A percentile compares a stretch with the other conserved stretches of the same genome.
phyloP scores from a whole-genome alignment of 345 rosid species.

The Melastoma malabathricum region DNA sequence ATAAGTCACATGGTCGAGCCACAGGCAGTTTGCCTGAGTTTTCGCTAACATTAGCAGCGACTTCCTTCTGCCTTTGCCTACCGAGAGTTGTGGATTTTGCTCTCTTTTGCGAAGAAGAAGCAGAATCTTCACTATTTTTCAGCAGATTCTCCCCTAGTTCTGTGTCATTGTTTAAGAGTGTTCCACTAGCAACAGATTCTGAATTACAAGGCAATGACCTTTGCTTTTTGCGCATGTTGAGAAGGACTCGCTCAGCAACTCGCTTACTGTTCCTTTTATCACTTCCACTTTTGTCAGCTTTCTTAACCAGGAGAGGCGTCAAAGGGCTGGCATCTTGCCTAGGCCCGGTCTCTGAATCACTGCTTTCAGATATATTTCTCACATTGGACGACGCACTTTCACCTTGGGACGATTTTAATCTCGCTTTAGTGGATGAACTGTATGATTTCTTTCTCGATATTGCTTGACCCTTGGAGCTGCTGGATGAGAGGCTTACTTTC shows the following conservation, averaged over 20 bases:
- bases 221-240: slow-evolving; percentile 72
- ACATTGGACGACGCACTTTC: slow-evolving; percentile 94
- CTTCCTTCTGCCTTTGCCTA: slow-evolving; percentile 49
- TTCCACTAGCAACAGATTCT: slow-evolving; percentile 62
- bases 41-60: slow-evolving; percentile 16
- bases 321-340: slow-evolving; percentile 33
- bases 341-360: slow-evolving; percentile 76
- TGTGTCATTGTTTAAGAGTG: slow-evolving; percentile 28
- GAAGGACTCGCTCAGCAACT: slow-evolving; percentile 69
- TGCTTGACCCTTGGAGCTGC: slow-evolving; percentile 28
- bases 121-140: slow-evolving; percentile 73
- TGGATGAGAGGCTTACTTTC: slow-evolving; percentile 37
- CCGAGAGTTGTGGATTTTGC: slow-evolving; percentile 35
- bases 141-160: slow-evolving; percentile 35
- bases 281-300: slow-evolving; percentile 42
- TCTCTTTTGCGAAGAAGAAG: slow-evolving; percentile 61
- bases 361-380: slow-evolving; percentile 61
- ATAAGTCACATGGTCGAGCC: slow-evolving; percentile 26
- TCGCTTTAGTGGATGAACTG: slow-evolving; percentile 33
- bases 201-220: slow-evolving; percentile 66
- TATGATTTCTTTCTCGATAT: slow-evolving; percentile 42
- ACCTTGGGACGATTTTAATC: slow-evolving; percentile 51
- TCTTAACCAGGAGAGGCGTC: slow-evolving; percentile 52
- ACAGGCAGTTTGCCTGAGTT: slow-evolving; percentile 25
- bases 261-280: slow-evolving; percentile 81